Evolutionary conservation across 2,329 filamentous ascomycete species (phyloP), one percentile per base, ranked within the genome.

Genomic region (Clonostachys rosea): DNA sequence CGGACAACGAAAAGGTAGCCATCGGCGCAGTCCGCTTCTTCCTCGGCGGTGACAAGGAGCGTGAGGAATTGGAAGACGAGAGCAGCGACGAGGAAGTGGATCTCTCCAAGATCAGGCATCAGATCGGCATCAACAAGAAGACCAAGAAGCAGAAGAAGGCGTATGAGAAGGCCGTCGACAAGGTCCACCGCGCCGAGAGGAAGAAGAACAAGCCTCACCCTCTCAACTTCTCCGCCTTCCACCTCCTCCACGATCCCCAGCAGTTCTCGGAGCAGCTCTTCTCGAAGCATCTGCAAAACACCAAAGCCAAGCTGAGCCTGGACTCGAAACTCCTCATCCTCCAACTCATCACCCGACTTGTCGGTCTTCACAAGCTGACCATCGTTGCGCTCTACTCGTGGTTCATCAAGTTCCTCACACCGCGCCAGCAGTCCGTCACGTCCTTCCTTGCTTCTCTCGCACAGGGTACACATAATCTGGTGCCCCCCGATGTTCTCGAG

Each of bases 111-210:
- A 70, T 97, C 48, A 86, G 86, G 63, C 91, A 96, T 66, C 87
- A 94, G 66, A 79, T 84, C 30, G 87, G 84, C 40, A 95, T 97
- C 71, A 97, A 96, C 75, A 99, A 97, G 71, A 99, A 97, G 75
- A 87, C 84, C 14, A 92, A 87, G 64, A 97, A 97, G 75, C 85
- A 89, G 56, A 81, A 85, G 45, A 87, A 86, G 57, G 79, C 83
- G 34, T 80, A 96, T 45, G 87, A 88, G 48, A 89, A 84, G 63
- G 94, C 94, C 1, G 79, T 91, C 5, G 81, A 84, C n/a, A 89
- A 85, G 53, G 79, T 96, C 39, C 95, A 90, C 71, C 84, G 78
- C 61, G 82, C 86, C 60, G 89, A 96, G 63, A 84, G 84, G 61
- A 95, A 95, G 75, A 96, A 96, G 79, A 82, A 83, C 54, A 82